Base-by-base conservation (phyloP, 2,329 filamentous ascomycete species). In the Colletotrichum nymphaeae region DNA sequence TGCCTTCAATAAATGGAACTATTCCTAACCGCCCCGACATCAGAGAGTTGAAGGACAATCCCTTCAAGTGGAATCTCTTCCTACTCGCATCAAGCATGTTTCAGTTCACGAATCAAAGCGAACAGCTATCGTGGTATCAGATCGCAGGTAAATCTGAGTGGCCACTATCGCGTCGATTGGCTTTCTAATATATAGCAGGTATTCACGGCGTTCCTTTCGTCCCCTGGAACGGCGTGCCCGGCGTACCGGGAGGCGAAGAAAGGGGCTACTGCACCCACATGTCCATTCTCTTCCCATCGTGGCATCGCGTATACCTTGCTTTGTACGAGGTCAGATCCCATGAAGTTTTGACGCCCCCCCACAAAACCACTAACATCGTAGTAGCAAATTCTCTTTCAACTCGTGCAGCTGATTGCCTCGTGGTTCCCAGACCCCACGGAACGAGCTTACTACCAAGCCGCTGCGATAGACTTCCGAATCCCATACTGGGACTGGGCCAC, bases 281-380 rank as follows among this genome's bases (percentile, higher is more conserved):
- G 28, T 93, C 93, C 1, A 90, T 92, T 53, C 84, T 97, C 19
- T 97, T 97, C 80, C 90, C 93, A 52, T 88, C 92, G 52, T 97
- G 95, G 95, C 95, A 97, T 85, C 90, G 95, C 63, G 93, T 94
- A 1, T 97, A 96, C 81, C 85, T 97, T 72, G 88, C 86, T 35
- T 80, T 91, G 63, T 89, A 89, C 70, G 89, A 91, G 85, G 89
- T 88, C 74, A 71, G 79, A 49, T 1, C 14, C 9, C 9, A 37
- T 14, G 7, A 30, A 8, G n/a, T 9, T 14, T 7, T 49, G 42
- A n/a, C 16, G 42, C 19, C 19, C 11, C 11, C 19, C 19, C 4
- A n/a, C 24, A 11, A 11, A 24, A 5, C 49, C 22, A 37, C 56
- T 66, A 32, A 63, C 49, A 57, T 14, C 24, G 11, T 14, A 32